Conservation (phyloP, 2,329 filamentous ascomycete species). For the Domatiomyces catenatus region DNA sequence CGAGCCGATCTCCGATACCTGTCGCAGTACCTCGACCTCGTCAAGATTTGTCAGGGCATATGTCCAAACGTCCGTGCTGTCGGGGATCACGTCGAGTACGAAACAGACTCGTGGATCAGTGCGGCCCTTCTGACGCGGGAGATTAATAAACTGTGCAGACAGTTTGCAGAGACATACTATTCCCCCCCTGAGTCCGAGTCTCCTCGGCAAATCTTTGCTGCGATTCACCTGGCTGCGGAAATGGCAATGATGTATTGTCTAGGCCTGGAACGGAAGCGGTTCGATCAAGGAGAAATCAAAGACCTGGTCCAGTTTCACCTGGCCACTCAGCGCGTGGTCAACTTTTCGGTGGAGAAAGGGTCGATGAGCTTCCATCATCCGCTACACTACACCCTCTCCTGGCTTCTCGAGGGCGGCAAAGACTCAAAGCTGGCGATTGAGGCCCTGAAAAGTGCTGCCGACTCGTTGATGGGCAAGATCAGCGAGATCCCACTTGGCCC, state of each 20-base stretch:
- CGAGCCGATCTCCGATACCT: conserved; percentile 74
- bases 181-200: conserved; percentile 5
- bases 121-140: conserved; percentile 87
- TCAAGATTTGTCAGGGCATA: conserved; percentile 92
- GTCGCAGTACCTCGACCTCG: conserved; percentile 84
- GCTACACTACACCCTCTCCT: conserved; percentile 88
- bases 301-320: conserved; percentile 71
- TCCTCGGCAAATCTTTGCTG: conserved; percentile 39
- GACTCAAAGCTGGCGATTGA: conserved; percentile 11
- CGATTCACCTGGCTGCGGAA: conserved; percentile 52
- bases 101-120: conserved; percentile 95
- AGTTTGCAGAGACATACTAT: conserved; percentile 70
- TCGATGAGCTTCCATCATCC: conserved; percentile 96
- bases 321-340: conserved; percentile 46
- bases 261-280: conserved; percentile 73
- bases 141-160: conserved; percentile 80
- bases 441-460: conserved; percentile 59
- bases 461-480: conserved; percentile 34
- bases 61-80: conserved; percentile 85
- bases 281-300: conserved; percentile 76
- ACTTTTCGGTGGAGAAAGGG: conserved; percentile 76
- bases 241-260: conserved; percentile 78
- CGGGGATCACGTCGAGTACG: conserved; percentile 93
- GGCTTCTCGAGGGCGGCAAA: conserved; percentile 82
- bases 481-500: conserved; percentile 6